Percentiles rank a stretch among this genome's conserved stretches.
Conservation (phyloP, 176 grass and related monocot species). For the Avena sativa region DNA sequence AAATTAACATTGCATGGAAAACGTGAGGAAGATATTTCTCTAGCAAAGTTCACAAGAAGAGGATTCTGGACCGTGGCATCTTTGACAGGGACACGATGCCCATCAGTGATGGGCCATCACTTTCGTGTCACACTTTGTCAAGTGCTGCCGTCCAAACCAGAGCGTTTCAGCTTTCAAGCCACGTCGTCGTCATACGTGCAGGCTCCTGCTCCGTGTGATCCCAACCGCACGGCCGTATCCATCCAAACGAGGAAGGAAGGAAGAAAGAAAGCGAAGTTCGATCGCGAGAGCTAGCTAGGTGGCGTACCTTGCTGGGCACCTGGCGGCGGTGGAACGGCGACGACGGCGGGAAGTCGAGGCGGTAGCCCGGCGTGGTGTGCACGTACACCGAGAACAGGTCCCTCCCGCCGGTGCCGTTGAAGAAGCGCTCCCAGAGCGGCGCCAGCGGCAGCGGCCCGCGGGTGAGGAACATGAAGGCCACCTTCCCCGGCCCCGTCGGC, state of each 20-base stretch:
- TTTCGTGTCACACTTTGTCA: slow-evolving; percentile 1
- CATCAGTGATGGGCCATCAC: neutral
- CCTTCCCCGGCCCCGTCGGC: slow-evolving; percentile 26
- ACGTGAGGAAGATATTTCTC: neutral
- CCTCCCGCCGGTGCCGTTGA: slow-evolving; percentile 36
- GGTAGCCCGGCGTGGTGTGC: slow-evolving; percentile 42
- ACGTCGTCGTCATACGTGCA: neutral
- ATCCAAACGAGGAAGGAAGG: neutral
- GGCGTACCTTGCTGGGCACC: slow-evolving; percentile 69
- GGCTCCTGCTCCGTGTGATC: neutral
- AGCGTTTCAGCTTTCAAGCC: neutral
- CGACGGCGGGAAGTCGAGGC: neutral
- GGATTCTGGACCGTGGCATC: neutral
- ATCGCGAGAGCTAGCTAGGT: neutral
- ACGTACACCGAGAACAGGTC: slow-evolving; percentile 65
- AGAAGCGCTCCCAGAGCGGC: slow-evolving; percentile 71
- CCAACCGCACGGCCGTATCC: neutral
- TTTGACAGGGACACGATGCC: neutral
- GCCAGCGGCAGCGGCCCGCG: slow-evolving; percentile 48
- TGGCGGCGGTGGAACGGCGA: slow-evolving; percentile 59
- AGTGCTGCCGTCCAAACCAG: slow-evolving; percentile 16
- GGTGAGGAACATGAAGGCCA: slow-evolving; percentile 76
- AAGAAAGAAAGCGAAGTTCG: neutral
- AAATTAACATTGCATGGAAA: neutral
- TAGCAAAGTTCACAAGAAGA: neutral